Base-by-base conservation (phyloP, 768 basidiomycete genomes). In the Leccinum fibrillosum region DNA sequence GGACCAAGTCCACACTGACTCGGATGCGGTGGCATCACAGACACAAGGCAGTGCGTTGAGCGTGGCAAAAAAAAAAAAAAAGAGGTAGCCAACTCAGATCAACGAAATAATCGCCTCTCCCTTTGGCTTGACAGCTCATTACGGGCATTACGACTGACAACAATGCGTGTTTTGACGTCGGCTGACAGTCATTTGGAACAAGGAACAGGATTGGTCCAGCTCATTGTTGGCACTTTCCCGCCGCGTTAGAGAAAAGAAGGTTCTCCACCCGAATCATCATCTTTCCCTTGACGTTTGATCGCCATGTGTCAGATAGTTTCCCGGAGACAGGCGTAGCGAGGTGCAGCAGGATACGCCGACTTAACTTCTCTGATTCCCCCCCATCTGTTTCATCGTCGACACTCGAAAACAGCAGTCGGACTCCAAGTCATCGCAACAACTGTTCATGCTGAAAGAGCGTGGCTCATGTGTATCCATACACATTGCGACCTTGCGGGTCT, bases 301-400 rank as follows among this genome's bases (percentile, higher is more conserved):
- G 66, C 65, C 63, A 64, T 62, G 62, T 64, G 62, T 64, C 59
- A 63, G 58, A 32, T 39, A 35, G 50, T 50, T 64, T 61, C 60
- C 56, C 59, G 54, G 56, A 48, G 56, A 50, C 54, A 44, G 61
- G 60, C 55, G 57, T 68, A 62, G 56, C 65, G 62, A 67, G 53
- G 48, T 54, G 51, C 58, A 64, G 57, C 56, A 53, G 59, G 59
- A 63, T 37, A 63, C 64, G 61, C 51, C 56, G 19, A 26, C 56
- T 44, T 30, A n/a, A 51, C 62, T 52, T 53, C 49, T 42, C 26
- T 8, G 28, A 25, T 37, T 7, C 21, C 47, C 28, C 7, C 28
- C 54, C 52, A 67, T 64, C 56, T 60, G 67, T 69, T 69, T 69
- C 66, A 69, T 67, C 66, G 51, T 59, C 58, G 56, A 66, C 57